phyloP scores from a whole-genome alignment of 108 stramenopile species.

The Pseudonitzschia multiseries region DNA sequence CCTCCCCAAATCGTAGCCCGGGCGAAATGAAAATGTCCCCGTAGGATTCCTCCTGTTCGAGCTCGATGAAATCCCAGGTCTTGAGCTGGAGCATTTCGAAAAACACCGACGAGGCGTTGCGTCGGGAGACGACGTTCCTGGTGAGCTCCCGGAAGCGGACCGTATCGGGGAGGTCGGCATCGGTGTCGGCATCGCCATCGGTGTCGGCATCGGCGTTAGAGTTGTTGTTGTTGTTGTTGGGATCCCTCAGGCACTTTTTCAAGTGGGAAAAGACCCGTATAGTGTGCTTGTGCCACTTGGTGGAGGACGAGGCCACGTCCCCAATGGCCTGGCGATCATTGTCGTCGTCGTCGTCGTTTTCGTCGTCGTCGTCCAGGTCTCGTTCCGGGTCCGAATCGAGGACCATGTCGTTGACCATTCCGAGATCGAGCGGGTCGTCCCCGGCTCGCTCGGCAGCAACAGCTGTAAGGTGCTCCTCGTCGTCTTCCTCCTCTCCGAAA shows the following conservation, averaged over 20 bases:
- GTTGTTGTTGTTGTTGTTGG: too few species aligned
- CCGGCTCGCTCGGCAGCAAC: too few species aligned
- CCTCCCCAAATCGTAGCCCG: slow-evolving; percentile 35
- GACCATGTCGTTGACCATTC: slow-evolving; percentile 73
- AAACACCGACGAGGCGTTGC: slow-evolving; percentile 86
- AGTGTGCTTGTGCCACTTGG: slow-evolving; percentile 94
- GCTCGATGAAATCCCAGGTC: slow-evolving; percentile 96
- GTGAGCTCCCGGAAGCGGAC: slow-evolving; percentile 70
- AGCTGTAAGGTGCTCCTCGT: too few species aligned
- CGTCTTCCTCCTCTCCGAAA: slow-evolving; percentile 46
- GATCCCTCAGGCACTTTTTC: slow-evolving; percentile 53
- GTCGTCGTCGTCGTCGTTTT: slow-evolving; percentile 36
- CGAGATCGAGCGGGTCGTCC: slow-evolving; percentile 49
- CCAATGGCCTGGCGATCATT: slow-evolving; percentile 65
- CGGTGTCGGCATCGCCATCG: slow-evolving; percentile 45
- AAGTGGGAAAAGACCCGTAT: slow-evolving; percentile 69
- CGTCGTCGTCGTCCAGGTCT: not conserved
- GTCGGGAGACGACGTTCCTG: slow-evolving; percentile 56
- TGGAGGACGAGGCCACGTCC: slow-evolving; percentile 50
- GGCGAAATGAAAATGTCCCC: slow-evolving; percentile 79
- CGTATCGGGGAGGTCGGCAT: slow-evolving; percentile 38
- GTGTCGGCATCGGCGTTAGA: slow-evolving; percentile 16
- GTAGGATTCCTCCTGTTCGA: slow-evolving; percentile 87
- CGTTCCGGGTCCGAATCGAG: slow-evolving; percentile 57
- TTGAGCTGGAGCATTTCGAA: slow-evolving; percentile 93